These are phyloP conservation scores for Leccinum subgranulosum DNA, from an alignment of 768 basidiomycete genomes.

Conservation along the genomic window DNA sequence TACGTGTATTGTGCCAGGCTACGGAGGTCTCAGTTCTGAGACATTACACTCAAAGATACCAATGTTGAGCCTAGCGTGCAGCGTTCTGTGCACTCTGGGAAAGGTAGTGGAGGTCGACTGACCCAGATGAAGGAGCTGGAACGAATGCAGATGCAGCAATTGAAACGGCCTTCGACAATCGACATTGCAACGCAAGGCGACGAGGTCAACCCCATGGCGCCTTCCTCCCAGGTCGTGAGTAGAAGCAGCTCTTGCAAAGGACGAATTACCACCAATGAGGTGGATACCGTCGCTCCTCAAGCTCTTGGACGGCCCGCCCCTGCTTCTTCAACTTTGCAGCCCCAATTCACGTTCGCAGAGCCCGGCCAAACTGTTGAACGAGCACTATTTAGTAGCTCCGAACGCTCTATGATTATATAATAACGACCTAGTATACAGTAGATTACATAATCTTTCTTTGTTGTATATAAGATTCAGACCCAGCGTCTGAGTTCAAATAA, in stretches of 20 bases:
- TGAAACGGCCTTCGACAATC: neutral
- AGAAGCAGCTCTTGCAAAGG: neutral
- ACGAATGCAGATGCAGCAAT: neutral
- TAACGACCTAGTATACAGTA: no score
- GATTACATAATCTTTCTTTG: no score
- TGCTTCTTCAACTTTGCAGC: neutral
- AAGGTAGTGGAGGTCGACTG: conserved; percentile 1
- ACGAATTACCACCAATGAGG: neutral
- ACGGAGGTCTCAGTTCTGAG: no score
- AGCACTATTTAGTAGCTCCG: no score
- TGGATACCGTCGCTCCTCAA: no score
- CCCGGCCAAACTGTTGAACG: no score
- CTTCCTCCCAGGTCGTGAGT: neutral
- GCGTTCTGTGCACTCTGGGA: neutral
- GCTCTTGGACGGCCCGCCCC: neutral
- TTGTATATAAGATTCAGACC: no score
- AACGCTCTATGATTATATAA: no score
- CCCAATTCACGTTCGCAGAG: neutral
- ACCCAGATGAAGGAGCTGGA: neutral
- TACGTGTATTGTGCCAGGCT: no score
- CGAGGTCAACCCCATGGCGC: conserved; percentile 5
- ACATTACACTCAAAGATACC: no score
- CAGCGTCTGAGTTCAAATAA: no score
- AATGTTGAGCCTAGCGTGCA: neutral
- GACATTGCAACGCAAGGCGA: neutral